Evolutionary conservation across 2,329 filamentous ascomycete genomes (phyloP), one percentile per base, ranked within the genome.

Genomic region (Gyromitra esculenta): DNA sequence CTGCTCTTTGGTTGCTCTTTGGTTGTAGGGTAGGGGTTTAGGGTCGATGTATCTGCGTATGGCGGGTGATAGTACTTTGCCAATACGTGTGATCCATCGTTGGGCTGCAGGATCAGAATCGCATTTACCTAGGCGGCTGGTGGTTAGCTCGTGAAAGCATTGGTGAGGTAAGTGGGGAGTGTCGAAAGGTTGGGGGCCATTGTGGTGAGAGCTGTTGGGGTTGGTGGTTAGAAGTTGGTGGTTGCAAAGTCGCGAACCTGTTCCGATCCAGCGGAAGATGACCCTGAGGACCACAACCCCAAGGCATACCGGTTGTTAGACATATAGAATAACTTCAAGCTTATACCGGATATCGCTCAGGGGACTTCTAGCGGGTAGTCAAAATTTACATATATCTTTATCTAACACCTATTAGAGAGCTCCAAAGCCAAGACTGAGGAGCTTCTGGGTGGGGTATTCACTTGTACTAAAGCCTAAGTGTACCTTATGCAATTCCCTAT

Each of bases 1-100:
- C 86, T 97, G 97, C 85, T 99, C 96, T 82, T 99, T 99, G 1
- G 92, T 85, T 99, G 96, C 81, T 96, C 90, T 86, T 97, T 97
- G 70, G 96, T 85, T 74, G 93, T 93, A 76, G 92, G 87, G 85
- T 97, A 98, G 25, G 94, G 93, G 83, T 92, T 93, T 80, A 85
- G 85, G 66, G 88, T 86, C 80, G 87, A 85, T 73, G 87, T 84
- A 75, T 84, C 83, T 81, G 86, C 31, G 83, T 92, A 91, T 77
- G 91, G 91, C 79, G 90, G 87, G 77, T 86, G 87, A 87, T 96
- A 97, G 89, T 97, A 97, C 87, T 97, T 97, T 82, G 94, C 89
- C 84, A 97, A 93, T 85, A 98, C 92, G 84, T 95, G 90, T 77
- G 92, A 92, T 83, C 92, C 92, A 84, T 98, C 95, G 11, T 18